A percentile compares a stretch with the other conserved stretches of the same genome.
Conservation (phyloP, 2,329 filamentous ascomycete species). For the Colletotrichum eleusines region DNA sequence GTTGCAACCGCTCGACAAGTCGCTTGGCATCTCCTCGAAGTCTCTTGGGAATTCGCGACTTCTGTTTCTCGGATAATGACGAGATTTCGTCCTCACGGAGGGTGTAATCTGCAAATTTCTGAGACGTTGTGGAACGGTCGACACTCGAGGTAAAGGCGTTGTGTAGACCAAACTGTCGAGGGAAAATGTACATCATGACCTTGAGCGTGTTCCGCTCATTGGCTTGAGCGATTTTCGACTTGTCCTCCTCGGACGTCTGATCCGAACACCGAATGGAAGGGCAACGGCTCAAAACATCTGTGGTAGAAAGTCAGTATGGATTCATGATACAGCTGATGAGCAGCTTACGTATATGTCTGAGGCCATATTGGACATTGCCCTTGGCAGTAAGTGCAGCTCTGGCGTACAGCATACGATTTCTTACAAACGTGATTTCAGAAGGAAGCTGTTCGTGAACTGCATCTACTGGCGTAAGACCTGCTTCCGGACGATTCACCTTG, state of each 20-base stretch:
- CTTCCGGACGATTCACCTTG: constrained; percentile 8
- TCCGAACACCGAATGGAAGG: constrained; percentile 44
- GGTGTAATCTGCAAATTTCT: constrained; percentile 87
- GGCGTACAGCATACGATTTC: constrained; percentile 89
- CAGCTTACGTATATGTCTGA: constrained; percentile 82
- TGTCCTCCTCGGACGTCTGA: neutral
- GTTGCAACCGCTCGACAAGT: constrained; percentile 77
- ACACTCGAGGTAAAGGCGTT: constrained; percentile 87
- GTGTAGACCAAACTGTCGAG: constrained; percentile 87
- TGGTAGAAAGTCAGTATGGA: neutral
- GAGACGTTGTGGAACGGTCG: constrained; percentile 73
- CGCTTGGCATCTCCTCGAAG: constrained; percentile 72
- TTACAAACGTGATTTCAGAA: constrained; percentile 78
- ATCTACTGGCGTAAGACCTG: constrained; percentile 14
- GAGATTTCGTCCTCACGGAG: constrained; percentile 85
- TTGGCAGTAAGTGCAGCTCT: constrained; percentile 77
- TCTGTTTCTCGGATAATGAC: constrained; percentile 49
- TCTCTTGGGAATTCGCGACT: constrained; percentile 67
- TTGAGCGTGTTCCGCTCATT: constrained; percentile 71
- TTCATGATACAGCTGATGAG: neutral
- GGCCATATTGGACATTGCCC: constrained; percentile 77
- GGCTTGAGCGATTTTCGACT: neutral
- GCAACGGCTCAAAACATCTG: constrained; percentile 86
- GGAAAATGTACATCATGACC: constrained; percentile 93
- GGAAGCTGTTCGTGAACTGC: constrained; percentile 48